These are phyloP conservation scores for Prunus mongolica DNA, from an alignment of 306 rosid genomes.

Conservation along the genomic window DNA sequence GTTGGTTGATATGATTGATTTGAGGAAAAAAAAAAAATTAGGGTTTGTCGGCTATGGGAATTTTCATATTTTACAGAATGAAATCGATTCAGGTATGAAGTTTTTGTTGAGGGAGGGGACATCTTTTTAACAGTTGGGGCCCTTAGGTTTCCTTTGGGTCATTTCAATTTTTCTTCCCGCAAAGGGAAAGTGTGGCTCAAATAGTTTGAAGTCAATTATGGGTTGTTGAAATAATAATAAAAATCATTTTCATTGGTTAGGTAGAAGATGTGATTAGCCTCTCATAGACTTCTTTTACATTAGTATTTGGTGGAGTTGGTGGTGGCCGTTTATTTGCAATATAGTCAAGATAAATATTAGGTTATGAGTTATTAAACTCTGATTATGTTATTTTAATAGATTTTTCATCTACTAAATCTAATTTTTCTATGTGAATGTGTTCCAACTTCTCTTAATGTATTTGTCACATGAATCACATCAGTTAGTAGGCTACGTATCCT, in stretches of 20 bases:
- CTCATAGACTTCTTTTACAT: conserved; percentile 2
- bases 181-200: neutral
- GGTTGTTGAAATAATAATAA: neutral
- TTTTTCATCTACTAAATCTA: neutral
- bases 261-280: conserved; percentile 17
- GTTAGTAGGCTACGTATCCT: neutral
- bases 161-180: conserved; percentile 6
- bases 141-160: conserved; percentile 16
- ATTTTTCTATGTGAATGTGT: neutral
- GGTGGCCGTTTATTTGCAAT: conserved; percentile 23
- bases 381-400: neutral
- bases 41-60: conserved; percentile 45
- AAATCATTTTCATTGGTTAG: conserved; percentile 21
- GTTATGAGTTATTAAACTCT: neutral
- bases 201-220: conserved; percentile 8
- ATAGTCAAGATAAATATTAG: neutral
- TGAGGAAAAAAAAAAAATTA: conserved; percentile 7
- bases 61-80: conserved; percentile 7
- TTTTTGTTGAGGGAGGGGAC: conserved; percentile 32
- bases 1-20: conserved; percentile 29
- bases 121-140: conserved; percentile 31
- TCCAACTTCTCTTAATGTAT: neutral
- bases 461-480: neutral
- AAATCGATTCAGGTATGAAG: conserved; percentile 32
- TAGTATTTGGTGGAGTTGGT: conserved; percentile 32